These are phyloP conservation scores for Cercophora scortea DNA, from an alignment of 495 filamentous ascomycete species.

Conservation along the genomic window DNA sequence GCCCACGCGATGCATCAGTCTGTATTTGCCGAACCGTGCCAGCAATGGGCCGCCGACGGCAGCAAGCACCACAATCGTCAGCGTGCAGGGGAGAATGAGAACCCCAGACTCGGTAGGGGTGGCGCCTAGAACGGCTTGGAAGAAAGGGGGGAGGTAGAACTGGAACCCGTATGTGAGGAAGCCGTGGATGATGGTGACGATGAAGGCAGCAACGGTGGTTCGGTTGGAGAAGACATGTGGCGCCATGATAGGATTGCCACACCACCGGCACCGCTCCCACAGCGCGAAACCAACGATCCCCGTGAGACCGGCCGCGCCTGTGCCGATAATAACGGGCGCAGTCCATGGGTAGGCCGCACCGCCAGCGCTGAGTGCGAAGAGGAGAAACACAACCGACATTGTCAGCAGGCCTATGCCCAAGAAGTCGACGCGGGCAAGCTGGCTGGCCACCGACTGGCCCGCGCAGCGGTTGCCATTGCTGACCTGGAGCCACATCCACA, in stretches of 20 bases:
- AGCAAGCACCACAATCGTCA: constrained; percentile 27
- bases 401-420: constrained; percentile 22
- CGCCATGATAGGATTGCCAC: constrained; percentile 24
- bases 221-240: constrained; percentile 28
- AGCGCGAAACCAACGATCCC: constrained; percentile 17
- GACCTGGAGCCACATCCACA: constrained; percentile 23
- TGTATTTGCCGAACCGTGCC: constrained; percentile 35
- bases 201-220: constrained; percentile 22
- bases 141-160: constrained; percentile 45
- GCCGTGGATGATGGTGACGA: constrained; percentile 19
- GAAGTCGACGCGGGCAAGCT: constrained; percentile 20
- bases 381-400: constrained; percentile 21
- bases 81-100: constrained; percentile 36
- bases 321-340: constrained; percentile 11
- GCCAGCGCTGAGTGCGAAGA: constrained; percentile 23
- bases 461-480: constrained; percentile 7
- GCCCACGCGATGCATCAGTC: constrained; percentile 32
- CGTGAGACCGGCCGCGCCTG: constrained; percentile 11
- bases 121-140: constrained; percentile 31
- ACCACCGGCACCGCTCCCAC: constrained; percentile 19
- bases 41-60: constrained; percentile 32
- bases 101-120: constrained; percentile 34
- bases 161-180: constrained; percentile 28
- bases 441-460: background rate
- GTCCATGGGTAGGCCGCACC: constrained; percentile 20